Base-by-base conservation (phyloP, 768 basidiomycete species). In the Termitomyces sp. region DNA sequence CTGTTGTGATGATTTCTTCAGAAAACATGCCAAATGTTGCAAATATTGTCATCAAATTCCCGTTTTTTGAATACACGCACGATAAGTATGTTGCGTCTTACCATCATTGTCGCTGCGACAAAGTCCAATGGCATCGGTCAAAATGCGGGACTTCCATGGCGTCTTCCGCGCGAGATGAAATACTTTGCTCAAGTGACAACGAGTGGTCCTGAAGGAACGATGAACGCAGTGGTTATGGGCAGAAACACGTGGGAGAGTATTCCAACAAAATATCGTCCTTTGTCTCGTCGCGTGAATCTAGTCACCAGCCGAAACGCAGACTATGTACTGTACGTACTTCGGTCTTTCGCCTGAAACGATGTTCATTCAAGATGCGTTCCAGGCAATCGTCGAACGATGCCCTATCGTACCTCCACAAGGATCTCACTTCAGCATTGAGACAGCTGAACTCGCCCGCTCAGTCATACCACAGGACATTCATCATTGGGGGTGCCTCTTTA, bases 221-320 rank as follows among this genome's bases (percentile, higher is more conserved):
- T 69, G 57, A 98, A 98, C 72, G 85, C 82, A 1, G 88, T 98
- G 20, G 76, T 98, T 55, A 98, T 99, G 96, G 97, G 97, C 13
- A 82, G 96, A 56, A 94, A 91, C 67, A 96, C 95, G 14, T 99
- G 97, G 97, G 94, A 98, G 74, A 92, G 92, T 69, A 98, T 99
- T 55, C 96, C 97, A 8, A 62, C 68, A 20, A 91, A 86, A 69
- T 91, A 89, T 73, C 80, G 90, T 61, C 97, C 97, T 5, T 79
- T 99, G 20, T 76, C 81, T 42, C 82, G 80, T 44, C 80, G 97
- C 50, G 55, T 81, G 55, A 99, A 98, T 68, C 69, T 95, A 26
- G 85, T 99, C 56, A 73, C 95, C 58, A 88, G 84, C 71, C 78
- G 81, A 49, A 83, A 86, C 63, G 43, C 68, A 26, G 72, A 75